A percentile compares a stretch with the other conserved stretches of the same genome.
Conservation (phyloP, 176 grass and related monocot genomes). For the Cenchrus purpureus region DNA sequence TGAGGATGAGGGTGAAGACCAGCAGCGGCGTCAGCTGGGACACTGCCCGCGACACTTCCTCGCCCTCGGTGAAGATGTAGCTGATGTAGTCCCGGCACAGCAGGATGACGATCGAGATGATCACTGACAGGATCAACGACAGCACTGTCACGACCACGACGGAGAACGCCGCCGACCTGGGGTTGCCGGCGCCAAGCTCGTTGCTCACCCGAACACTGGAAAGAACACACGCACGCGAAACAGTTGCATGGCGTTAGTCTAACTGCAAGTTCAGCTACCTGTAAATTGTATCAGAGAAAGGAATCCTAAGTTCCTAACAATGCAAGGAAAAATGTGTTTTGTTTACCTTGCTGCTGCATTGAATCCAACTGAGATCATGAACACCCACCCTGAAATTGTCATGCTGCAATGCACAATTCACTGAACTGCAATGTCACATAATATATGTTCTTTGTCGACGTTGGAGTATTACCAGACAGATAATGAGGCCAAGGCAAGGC, state of each 20-base stretch:
- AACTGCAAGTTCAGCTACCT: background rate
- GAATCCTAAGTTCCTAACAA: no score
- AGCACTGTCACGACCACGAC: conserved; percentile 42
- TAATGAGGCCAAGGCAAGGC: conserved; percentile 58
- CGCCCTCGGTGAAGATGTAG: conserved; percentile 65
- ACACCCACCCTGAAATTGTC: conserved; percentile 80
- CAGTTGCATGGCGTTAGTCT: background rate
- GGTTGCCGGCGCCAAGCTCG: conserved; percentile 57
- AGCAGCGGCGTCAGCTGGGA: conserved; percentile 53
- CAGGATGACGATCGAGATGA: conserved; percentile 46
- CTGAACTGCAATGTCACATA: no score
- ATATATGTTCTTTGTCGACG: no score
- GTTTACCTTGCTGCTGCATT: conserved; percentile 82
- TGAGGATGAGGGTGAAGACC: conserved; percentile 61
- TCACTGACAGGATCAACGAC: conserved; percentile 36
- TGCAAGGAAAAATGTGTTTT: no score
- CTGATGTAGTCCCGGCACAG: conserved; percentile 45
- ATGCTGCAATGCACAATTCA: conserved; percentile 45
- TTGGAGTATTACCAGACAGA: conserved; percentile 54
- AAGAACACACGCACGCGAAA: no score
- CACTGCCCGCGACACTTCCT: conserved; percentile 53
- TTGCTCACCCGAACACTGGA: conserved; percentile 53
- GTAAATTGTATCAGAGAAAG: no score
- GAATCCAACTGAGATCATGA: conserved; percentile 86
- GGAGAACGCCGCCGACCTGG: conserved; percentile 59